phyloP scores from a whole-genome alignment of 169 alveolate genomes.

The Eimeria praecox region DNA sequence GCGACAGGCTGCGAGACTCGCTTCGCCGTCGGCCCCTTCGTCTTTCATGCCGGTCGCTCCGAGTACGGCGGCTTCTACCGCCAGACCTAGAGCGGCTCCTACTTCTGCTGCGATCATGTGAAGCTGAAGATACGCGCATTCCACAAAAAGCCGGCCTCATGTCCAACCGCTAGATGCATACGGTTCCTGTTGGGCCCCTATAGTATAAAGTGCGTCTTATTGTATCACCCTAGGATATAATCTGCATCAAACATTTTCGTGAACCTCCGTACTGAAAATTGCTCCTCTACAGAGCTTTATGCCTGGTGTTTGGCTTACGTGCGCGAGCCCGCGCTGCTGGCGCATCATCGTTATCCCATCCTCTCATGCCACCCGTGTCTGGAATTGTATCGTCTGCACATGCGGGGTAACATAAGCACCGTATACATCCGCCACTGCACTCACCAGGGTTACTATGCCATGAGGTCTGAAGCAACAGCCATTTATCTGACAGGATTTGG shows the following conservation, averaged over 20 bases:
- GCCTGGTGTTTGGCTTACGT: constrained; percentile 27
- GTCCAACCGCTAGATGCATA: neutral
- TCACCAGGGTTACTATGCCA: neutral
- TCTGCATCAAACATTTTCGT: neutral
- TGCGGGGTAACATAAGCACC: neutral
- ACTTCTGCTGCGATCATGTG: constrained; percentile 75
- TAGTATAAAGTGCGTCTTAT: neutral
- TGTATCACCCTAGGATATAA: neutral
- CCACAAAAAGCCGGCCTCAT: neutral
- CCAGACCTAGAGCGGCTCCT: constrained; percentile 75
- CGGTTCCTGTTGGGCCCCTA: neutral
- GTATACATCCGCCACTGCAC: neutral
- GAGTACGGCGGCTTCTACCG: constrained; percentile 60
- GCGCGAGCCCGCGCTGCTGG: constrained; percentile 54
- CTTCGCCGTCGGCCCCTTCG: constrained; percentile 72
- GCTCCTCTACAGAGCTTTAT: neutral
- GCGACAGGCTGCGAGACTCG: constrained; percentile 70
- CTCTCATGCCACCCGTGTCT: constrained; percentile 43
- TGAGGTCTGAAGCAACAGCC: neutral
- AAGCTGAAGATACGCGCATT: constrained; percentile 25
- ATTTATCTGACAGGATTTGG: neutral
- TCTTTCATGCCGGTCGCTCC: constrained; percentile 73
- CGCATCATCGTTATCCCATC: constrained; percentile 55
- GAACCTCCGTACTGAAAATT: neutral
- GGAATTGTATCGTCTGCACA: constrained; percentile 56